phyloP scores from a whole-genome alignment of 2,329 filamentous ascomycete species.

The Coniochaeta sp. region DNA sequence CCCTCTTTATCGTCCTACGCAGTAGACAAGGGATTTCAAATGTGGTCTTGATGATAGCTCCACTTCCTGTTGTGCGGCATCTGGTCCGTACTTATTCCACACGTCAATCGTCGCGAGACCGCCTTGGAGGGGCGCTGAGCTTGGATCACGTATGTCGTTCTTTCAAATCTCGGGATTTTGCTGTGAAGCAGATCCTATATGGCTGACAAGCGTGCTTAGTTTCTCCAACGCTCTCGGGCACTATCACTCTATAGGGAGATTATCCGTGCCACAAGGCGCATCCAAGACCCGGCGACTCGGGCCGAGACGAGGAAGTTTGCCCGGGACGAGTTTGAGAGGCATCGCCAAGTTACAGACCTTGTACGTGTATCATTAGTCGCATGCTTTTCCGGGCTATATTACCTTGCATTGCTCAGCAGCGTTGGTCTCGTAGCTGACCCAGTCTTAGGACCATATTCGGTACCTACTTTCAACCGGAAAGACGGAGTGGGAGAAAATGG shows the following conservation, averaged over 20 bases:
- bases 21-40: not conserved
- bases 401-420: not conserved
- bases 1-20: not conserved
- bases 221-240: conserved; percentile 48
- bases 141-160: conserved; percentile 47
- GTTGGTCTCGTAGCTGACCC: not conserved
- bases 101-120: conserved; percentile 21
- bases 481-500: conserved; percentile 59
- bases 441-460: conserved; percentile 45
- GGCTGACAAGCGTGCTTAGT: conserved; percentile 29
- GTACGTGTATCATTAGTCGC: conserved; percentile 27
- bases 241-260: conserved; percentile 52
- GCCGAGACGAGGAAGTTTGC: conserved; percentile 50
- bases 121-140: conserved; percentile 38
- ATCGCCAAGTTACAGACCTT: conserved; percentile 47
- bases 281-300: conserved; percentile 41
- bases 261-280: conserved; percentile 44
- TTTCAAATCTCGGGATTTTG: not conserved
- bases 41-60: conserved; percentile 9
- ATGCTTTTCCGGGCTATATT: not conserved
- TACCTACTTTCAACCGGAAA: conserved; percentile 59
- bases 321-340: conserved; percentile 54
- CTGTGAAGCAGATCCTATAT: not conserved
- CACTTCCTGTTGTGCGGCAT: conserved; percentile 12
- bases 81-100: conserved; percentile 30